Base-by-base conservation (phyloP, 805 yeast species). In the Sugiyamaella qingdaonensis region DNA sequence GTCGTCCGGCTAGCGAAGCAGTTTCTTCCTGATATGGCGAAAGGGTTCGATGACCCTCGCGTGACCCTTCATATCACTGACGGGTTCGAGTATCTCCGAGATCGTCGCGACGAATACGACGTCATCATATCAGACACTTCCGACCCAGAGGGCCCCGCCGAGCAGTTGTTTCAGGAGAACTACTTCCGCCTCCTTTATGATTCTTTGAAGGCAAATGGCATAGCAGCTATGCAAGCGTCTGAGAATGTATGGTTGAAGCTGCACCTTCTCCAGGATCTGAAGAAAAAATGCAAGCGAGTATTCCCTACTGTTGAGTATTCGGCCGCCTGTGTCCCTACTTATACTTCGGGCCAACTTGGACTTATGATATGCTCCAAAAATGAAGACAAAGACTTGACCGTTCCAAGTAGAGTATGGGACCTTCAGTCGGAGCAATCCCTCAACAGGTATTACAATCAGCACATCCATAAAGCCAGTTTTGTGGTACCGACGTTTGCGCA, bases 101-200 rank as follows among this genome's bases (percentile, higher is more conserved):
- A 86, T 64, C 81, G 86, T 77, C 82, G 84, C 70, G 86, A 88
- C 75, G 80, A 88, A 53, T 92, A 88, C 64, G 99, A 92, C 68
- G 97, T 91, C 46, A 92, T 92, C 71, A 86, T 92, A 71, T 92
- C 98, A 49, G 99, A 92, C 70, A 90, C 97, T 31, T 88, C 97
- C 33, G 98, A 92, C 72, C 98, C 98, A 48, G 98, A 92, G 72
- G 99, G 98, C 53, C 98, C 99, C 33, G 98, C 98, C 48, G 97
- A 85, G 71, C 78, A 88, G 35, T 79, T 92, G 49, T 94, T 94
- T 82, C 95, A 91, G 75, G 85, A 87, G 70, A 88, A 90, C 29
- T 92, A 92, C 78, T 92, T 91, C 70, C 79, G 85, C 72, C 80
- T 92, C 58, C 78, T 92, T 69, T 75, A 78, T 69, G 85, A 82